Percentiles rank a stretch among this genome's conserved stretches.
These are phyloP conservation scores for Phlyctochytrium bullatum DNA, from an alignment of 192 early-diverging fungal genomes.

Conservation along the genomic window DNA sequence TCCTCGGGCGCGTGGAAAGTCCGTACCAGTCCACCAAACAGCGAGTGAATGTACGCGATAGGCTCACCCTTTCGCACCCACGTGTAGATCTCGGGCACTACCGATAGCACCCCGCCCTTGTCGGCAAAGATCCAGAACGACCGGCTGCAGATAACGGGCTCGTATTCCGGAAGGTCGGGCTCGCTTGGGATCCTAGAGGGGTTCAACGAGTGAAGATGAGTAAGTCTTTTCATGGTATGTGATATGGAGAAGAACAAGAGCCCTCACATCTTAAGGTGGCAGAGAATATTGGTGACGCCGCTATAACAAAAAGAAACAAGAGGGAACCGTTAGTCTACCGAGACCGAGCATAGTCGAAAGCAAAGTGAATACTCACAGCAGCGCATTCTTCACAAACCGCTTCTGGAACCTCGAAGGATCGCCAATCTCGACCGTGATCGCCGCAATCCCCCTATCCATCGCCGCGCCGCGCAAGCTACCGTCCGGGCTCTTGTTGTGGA, in stretches of 20 bases:
- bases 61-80: conserved; percentile 67
- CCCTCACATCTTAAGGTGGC: conserved; percentile 49
- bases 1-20: conserved; percentile 70
- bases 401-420: conserved; percentile 74
- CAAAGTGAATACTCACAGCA: conserved; percentile 62
- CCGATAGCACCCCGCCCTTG: conserved; percentile 68
- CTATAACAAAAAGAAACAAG: background rate
- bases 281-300: conserved; percentile 14
- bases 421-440: conserved; percentile 78
- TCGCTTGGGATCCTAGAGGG: conserved; percentile 49
- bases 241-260: too few relatives aligned
- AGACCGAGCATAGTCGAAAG: conserved; percentile 23
- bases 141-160: conserved; percentile 54
- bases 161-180: conserved; percentile 49
- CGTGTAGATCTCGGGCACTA: conserved; percentile 66
- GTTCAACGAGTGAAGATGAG: background rate
- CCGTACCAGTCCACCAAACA: conserved; percentile 69
- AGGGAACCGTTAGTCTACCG: too few relatives aligned
- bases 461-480: conserved; percentile 70
- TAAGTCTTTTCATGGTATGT: background rate
- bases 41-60: conserved; percentile 67
- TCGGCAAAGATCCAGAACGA: conserved; percentile 68
- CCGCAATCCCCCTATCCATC: conserved; percentile 60
- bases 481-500: conserved; percentile 64
- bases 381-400: conserved; percentile 61